A percentile compares a stretch with the other conserved stretches of the same genome.
These are phyloP conservation scores for Sporothrix pseudoabietina DNA, from an alignment of 2,329 filamentous ascomycete species.

Conservation along the genomic window DNA sequence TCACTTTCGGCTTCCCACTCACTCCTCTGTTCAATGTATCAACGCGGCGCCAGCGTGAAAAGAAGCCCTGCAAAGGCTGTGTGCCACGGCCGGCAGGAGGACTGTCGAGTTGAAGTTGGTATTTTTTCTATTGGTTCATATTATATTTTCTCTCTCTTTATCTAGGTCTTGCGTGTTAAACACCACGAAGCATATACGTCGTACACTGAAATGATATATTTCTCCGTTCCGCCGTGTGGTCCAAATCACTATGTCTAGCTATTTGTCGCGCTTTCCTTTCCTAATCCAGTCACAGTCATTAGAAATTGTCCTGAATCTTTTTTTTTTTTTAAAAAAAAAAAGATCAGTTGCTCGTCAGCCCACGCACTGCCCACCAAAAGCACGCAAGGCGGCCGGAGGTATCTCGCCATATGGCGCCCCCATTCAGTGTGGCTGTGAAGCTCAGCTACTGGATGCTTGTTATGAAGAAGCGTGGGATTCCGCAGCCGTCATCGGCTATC, in stretches of 20 bases:
- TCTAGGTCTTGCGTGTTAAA: background rate
- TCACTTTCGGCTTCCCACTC: background rate
- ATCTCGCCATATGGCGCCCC: slow-evolving; percentile 11
- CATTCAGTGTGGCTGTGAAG: background rate
- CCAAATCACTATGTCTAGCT: background rate
- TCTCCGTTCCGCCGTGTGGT: background rate
- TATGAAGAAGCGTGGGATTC: background rate
- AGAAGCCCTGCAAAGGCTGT: background rate
- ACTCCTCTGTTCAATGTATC: background rate
- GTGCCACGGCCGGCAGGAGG: background rate
- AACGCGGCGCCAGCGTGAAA: background rate
- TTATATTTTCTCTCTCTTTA: background rate
- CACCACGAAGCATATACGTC: background rate
- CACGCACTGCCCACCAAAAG: slow-evolving; percentile 6
- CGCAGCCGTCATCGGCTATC: background rate
- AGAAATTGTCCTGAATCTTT: background rate
- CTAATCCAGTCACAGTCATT: background rate
- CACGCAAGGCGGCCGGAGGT: slow-evolving; percentile 20
- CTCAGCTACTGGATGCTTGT: background rate
- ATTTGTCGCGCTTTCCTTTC: background rate
- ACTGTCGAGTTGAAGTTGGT: background rate
- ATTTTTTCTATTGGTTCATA: background rate
- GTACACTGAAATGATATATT: background rate
- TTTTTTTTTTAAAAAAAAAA: background rate
- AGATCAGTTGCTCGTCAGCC: slow-evolving; percentile 17